These are phyloP conservation scores for Diaporthe nobilis DNA, from an alignment of 2,329 filamentous ascomycete genomes.

Conservation along the genomic window DNA sequence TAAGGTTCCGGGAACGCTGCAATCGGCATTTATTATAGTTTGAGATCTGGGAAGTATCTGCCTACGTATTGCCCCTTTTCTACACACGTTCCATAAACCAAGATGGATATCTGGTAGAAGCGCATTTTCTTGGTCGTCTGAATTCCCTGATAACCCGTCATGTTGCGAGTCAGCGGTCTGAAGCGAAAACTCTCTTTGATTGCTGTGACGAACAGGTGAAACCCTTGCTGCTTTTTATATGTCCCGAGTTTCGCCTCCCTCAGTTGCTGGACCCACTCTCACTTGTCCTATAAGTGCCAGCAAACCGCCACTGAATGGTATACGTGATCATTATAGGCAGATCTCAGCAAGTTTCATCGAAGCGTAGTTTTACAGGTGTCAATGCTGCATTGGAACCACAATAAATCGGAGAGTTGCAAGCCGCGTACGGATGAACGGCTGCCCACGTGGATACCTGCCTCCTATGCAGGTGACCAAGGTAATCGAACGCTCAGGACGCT, in stretches of 20 bases:
- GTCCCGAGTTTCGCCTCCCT: neutral
- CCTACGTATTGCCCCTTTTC: neutral
- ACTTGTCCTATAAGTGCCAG: too few species aligned
- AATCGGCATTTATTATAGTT: slow-evolving; percentile 5
- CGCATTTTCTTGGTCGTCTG: neutral
- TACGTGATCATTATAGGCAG: neutral
- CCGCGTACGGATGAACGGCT: neutral
- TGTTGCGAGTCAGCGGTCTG: slow-evolving; percentile 12
- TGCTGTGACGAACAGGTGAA: slow-evolving; percentile 7
- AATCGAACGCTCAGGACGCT: neutral
- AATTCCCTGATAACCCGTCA: slow-evolving; percentile 8
- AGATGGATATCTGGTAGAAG: neutral
- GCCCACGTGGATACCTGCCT: neutral
- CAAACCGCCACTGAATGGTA: neutral
- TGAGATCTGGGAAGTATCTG: neutral
- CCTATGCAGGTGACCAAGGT: neutral
- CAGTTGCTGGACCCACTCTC: neutral
- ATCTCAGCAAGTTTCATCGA: neutral
- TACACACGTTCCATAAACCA: neutral
- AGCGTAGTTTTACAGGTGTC: neutral
- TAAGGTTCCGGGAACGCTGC: neutral
- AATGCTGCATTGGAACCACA: neutral
- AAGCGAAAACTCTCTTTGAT: slow-evolving; percentile 29
- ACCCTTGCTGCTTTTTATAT: slow-evolving; percentile 7
- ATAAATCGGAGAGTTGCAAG: neutral